Percentiles rank a stretch among this genome's conserved stretches.
Conservation (phyloP, 176 grass and related monocot genomes). For the Aegilops speltoides region DNA sequence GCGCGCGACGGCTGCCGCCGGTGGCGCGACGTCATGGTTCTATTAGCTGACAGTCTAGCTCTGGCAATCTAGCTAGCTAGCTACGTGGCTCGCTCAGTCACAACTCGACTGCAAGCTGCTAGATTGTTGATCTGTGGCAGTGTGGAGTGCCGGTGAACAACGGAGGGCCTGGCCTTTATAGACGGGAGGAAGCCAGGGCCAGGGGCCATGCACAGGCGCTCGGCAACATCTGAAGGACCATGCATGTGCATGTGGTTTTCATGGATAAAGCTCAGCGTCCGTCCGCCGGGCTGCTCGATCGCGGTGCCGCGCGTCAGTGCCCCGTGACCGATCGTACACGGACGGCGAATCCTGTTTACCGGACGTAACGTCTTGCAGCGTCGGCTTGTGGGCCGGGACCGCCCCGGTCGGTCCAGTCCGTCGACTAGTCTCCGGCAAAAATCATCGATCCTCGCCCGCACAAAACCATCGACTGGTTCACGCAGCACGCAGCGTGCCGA, state of each 20-base stretch:
- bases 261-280: neutral
- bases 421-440: neutral
- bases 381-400: neutral
- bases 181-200: neutral
- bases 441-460: neutral
- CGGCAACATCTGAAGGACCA: neutral
- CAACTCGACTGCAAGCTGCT: neutral
- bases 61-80: neutral
- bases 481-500: no score
- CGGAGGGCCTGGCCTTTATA: neutral
- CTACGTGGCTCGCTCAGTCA: neutral
- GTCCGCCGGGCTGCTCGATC: neutral
- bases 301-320: no score
- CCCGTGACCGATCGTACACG: neutral
- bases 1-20: conserved; percentile 46
- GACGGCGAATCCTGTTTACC: neutral
- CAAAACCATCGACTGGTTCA: no score
- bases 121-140: no score
- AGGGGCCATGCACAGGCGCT: neutral
- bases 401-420: no score
- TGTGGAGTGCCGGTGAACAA: neutral
- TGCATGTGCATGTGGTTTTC: neutral
- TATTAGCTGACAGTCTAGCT: neutral
- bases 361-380: neutral
- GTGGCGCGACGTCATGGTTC: conserved; percentile 42